Base-by-base conservation (phyloP, 306 rosid genomes). In the Spatholobus suberectus region DNA sequence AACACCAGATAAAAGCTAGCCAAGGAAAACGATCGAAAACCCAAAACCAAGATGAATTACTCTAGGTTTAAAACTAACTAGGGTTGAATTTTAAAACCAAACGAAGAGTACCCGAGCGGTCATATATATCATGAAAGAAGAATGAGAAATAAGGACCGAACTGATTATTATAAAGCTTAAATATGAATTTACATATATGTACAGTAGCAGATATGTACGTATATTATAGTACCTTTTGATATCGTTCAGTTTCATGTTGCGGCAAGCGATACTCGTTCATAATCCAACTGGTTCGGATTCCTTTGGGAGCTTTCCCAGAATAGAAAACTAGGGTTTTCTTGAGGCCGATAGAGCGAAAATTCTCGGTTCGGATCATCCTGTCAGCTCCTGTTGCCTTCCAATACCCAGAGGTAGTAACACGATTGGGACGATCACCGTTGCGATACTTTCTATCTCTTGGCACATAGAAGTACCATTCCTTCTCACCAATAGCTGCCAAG, bases 251-350 rank as follows among this genome's bases (percentile, higher is more conserved):
- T 63, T 96, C 99, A 14, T 96, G 99, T 2, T 96, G 99, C 0
- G 99, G 99, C 82, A 96, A 80, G 49, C 99, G 97, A 82, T 96
- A 96, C 89, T 96, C 99, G 79, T 96, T 96, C 99, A 96, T 96
- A 76, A 96, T 96, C 99, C 99, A 96, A 32, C 98, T 96, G 15
- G 95, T 96, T 59, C 99, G 90, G 57, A 94, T 89, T 11, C 99
- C 99, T 84, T 96, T 94, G 0, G 99, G 99, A 51, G 99, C 99
- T 77, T 96, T 96, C 0, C 99, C 99, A 14, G 98, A 92, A 76
- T 96, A 96, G 82, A 96, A 96, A 86, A 96, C 99, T 92, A 96
- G 99, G 99, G 99, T 96, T 96, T 96, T 96, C 95, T 96, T 96
- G 4, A 96, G 80, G 1, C 99, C 99, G 40, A 96, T 96, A 0